Conservation (phyloP, 2,329 filamentous ascomycete genomes). For the Diaporthe ilicicola region DNA sequence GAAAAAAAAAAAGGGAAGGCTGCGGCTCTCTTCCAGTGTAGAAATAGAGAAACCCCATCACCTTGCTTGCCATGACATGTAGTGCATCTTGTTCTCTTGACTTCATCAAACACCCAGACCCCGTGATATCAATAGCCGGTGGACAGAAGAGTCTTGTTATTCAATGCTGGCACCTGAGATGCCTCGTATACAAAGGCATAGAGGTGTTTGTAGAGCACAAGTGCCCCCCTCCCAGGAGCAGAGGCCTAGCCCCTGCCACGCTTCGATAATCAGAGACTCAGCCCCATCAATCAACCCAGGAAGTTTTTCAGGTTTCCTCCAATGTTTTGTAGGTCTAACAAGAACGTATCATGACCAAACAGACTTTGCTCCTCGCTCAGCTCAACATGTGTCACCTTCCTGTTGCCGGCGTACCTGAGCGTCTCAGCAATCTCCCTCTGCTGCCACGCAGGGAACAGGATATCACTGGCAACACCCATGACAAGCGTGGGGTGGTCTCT, state of each 20-base stretch:
- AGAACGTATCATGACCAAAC: constrained; percentile 96
- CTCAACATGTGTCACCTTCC: constrained; percentile 85
- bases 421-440: constrained; percentile 93
- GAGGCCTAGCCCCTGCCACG: too few relatives aligned
- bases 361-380: constrained; percentile 92
- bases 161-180: too few relatives aligned
- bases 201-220: neutral
- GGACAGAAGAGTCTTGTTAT: neutral
- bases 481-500: constrained; percentile 84
- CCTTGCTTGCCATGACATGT: neutral
- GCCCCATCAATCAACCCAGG: constrained; percentile 63
- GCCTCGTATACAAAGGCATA: too few relatives aligned
- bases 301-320: constrained; percentile 86
- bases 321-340: constrained; percentile 91
- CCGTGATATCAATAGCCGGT: too few relatives aligned
- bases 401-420: constrained; percentile 79
- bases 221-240: neutral
- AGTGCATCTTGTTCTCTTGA: neutral
- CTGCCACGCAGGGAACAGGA: constrained; percentile 97
- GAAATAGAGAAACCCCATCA: too few relatives aligned
- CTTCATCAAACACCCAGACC: neutral
- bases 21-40: too few relatives aligned
- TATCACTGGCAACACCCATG: constrained; percentile 94
- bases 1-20: too few relatives aligned
- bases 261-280: neutral